Evolutionary conservation across 2,329 filamentous ascomycete species (phyloP), one percentile per base, ranked within the genome.

Genomic region (Xylaria sp.): DNA sequence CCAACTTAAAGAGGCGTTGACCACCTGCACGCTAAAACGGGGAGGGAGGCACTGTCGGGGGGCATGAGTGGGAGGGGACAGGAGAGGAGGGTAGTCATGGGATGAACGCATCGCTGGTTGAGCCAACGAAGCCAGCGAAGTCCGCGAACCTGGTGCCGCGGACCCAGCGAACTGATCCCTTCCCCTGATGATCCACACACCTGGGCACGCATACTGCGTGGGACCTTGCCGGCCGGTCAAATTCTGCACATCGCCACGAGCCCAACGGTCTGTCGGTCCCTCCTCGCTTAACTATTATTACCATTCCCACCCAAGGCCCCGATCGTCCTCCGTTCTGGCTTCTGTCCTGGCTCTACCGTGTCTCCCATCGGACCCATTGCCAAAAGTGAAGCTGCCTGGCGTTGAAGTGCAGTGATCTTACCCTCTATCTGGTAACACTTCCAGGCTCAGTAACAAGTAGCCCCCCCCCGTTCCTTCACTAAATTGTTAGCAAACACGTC

Each of bases 331-430:
- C 39, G 13, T 67, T 32, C 53, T 61, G 18, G 60, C 60, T 60
- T 59, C 53, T 55, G 39, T 65, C 52, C 57, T 65, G 61, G 61
- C 30, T 60, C 65, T 70, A 53, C 55, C 62, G 58, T 68, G 65
- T 70, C 65, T 45, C 41, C 34, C 65, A 28, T 63, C 50, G 34
- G 58, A 12, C 20, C 62, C 65, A 68, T 60, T 70, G 59, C 65
- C 59, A 55, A 68, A 65, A 68, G 65, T 70, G 65, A 70, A 70
- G 65, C 68, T 48, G 32, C 52, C 52, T 57, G 32, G 43, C 28
- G 46, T 58, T 34, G 34, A 52, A 50, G 46, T 34, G 34, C 46
- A 50, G 46, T 58, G 30, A 34, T 57, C n/a, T 48, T 46, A 20
- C 39, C 23, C 43, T 43, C 46, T 25, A 41, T 36, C 57, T 50